Base-by-base conservation (phyloP, 163 green algal genomes). In the Coccomyxa subellipsoidea region DNA sequence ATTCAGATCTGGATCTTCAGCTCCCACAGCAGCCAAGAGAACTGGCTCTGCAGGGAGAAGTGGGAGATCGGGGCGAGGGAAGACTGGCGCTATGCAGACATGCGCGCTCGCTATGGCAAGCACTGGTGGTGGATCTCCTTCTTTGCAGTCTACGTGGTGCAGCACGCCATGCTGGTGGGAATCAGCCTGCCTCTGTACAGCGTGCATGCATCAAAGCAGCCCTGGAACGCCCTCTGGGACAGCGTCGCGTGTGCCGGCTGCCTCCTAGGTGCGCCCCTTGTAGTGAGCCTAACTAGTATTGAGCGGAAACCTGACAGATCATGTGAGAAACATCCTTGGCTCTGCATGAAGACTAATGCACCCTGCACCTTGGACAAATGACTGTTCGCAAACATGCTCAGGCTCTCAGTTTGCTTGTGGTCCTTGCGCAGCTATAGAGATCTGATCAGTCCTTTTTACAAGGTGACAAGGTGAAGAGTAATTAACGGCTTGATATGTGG, bases 71-170 rank as follows among this genome's bases (percentile, higher is more conserved):
- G 91, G 32, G 84, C 83, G 10, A 81, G 89, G 23, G 90, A 95
- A 78, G 91, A 95, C 84, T 94, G 89, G 90, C 87, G 90, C 31
- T 95, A 90, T 76, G 83, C 85, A 25, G 85, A 91, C 66, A 87
- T 95, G 85, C 76, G 81, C 3, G 72, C 73, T 37, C 59, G 75
- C 12, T 77, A 81, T 32, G 77, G 83, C 59, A 5, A 38, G 0
- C 18, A 27, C 3, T 93, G 90, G 90, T 87, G 78, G 76, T 84
- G 84, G 81, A 75, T 89, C 37, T 92, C 88, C 35, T 93, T 94
- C 85, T 93, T 92, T 29, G 78, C 82, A 21, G 83, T 81, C 8
- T 89, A 89, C 75, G n/a, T 91, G 0, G 71, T 78, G 15, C 86
- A 90, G 73, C 80, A 90, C 35, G 32, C 80, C 7, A 88, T 90